Evolutionary conservation across 768 basidiomycete species (phyloP), one percentile per base, ranked within the genome.

Genomic region (Leucocoprinus leucothites): DNA sequence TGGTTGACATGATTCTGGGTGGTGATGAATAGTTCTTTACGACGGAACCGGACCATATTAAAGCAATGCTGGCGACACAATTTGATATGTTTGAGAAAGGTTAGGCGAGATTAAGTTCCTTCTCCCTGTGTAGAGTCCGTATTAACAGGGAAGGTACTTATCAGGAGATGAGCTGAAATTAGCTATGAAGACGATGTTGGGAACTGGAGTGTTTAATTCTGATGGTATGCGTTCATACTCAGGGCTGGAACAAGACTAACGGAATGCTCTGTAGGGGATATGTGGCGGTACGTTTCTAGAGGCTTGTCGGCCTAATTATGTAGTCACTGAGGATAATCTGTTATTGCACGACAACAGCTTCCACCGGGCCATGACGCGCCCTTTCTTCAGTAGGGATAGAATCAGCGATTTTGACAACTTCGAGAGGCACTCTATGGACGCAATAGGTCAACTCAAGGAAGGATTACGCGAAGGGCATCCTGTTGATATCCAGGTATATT

Each of bases 341-440:
- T 19, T n/a, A 25, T 31, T 31, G 5, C 31, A 9, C 14, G 40
- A 8, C 14, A 35, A 3, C 41, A 80, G 78, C 61, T 85, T 85
- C 60, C 83, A 85, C 58, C 78, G 83, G n/a, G 76, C 75, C 5
- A 84, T 84, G 66, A 81, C 82, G 0, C 78, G 85, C 0, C 84
- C 85, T 1, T 82, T 82, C 71, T 86, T 86, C 64, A 79, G 71
- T 22, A 73, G 73, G 9, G 83, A 85, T 55, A 68, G 77, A 34
- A 80, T 85, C 57, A 75, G 74, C 58, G 76, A 86, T 60, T 86
- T 84, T 49, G 78, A 84, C 13, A 66, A 81, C 2, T 86, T 87
- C 63, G 79, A 84, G 60, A 72, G 77, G 0, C 81, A 84, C 53
- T 69, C 81, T 0, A 74, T 78, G 26, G 60, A 64, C 41, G 74